phyloP scores from a whole-genome alignment of 164 flowering plant genomes.

The Echeveria elegans region DNA sequence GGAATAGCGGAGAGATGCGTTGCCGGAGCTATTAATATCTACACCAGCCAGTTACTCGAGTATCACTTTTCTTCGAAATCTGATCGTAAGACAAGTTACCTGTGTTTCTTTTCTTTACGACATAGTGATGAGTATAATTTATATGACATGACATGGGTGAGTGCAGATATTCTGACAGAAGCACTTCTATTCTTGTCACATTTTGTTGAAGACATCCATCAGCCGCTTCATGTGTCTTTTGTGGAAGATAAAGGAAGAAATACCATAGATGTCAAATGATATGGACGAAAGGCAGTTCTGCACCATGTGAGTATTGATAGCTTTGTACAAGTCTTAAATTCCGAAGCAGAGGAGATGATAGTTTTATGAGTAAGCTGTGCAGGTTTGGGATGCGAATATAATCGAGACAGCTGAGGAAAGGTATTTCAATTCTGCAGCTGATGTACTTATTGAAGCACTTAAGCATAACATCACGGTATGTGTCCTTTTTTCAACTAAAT shows the following conservation, averaged over 20 bases:
- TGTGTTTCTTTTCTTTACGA: neutral
- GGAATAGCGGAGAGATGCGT: slow-evolving; percentile 61
- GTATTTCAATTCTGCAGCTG: slow-evolving; percentile 39
- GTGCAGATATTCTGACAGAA: slow-evolving; percentile 77
- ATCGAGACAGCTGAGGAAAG: slow-evolving; percentile 66
- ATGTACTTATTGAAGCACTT: slow-evolving; percentile 44
- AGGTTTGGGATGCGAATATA: slow-evolving; percentile 67
- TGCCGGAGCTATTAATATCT: slow-evolving; percentile 76
- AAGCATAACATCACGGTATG: slow-evolving; percentile 60
- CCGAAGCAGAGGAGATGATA: too few species aligned
- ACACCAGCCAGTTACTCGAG: slow-evolving; percentile 25
- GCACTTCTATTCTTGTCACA: slow-evolving; percentile 86
- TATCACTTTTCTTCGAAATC: neutral
- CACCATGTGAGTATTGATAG: slow-evolving; percentile 48
- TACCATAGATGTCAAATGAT: slow-evolving; percentile 75
- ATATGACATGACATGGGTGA: slow-evolving; percentile 25
- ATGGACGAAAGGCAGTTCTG: slow-evolving; percentile 57
- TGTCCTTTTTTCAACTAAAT: neutral
- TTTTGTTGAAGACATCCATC: slow-evolving; percentile 78
- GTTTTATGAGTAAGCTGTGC: slow-evolving; percentile 11
- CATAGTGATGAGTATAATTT: neutral
- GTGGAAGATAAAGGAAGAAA: slow-evolving; percentile 71
- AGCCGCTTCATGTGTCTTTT: slow-evolving; percentile 84
- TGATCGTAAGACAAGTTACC: neutral
- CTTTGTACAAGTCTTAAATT: neutral